Evolutionary conservation across 768 basidiomycete species (phyloP), one percentile per base, ranked within the genome.

Genomic region (Termitomyces sp.): DNA sequence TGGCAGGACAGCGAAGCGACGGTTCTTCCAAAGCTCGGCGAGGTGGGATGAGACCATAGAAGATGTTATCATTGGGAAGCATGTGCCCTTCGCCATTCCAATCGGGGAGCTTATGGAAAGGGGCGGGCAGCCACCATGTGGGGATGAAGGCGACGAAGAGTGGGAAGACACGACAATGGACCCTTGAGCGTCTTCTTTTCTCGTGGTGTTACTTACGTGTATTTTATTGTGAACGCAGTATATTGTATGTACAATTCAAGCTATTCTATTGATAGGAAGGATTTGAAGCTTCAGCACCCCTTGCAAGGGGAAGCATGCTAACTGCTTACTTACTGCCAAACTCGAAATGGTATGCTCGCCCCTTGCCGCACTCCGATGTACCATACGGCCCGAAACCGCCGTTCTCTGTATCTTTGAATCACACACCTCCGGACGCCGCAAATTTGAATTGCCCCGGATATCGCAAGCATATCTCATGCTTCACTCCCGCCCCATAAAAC

Each of bases 21-120:
- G 78, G 51, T 87, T 88, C 68, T 88, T 87, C 72, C 77, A 79
- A 62, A 82, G 77, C 45, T 69, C 58, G 7, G 67, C 65, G 8
- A 62, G 59, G 38, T 75, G 71, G 76, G 74, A 76, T 41, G 70
- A 71, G 14, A 63, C 48, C 2, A 45, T 64, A 1, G 69, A 64
- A 40, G 50, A 61, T 15, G 69, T 69, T 5, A 56, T 61, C 6
- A 14, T 54, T 57, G 57, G 49, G 57, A 53, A 58, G 15, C 61
- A 62, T n/a, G 21, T 44, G 11, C 52, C 57, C 14, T 51, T 52
- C 26, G 45, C 58, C 38, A 46, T 61, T 28, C 38, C 53, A 22
- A 54, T 63, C 41, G 58, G 60, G 9, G 61, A 63, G 22, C 26
- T 66, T 44, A 65, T 68, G 68, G 69, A 67, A 42, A 41, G 61